Base-by-base conservation (phyloP, 1,139 yeast species). In the Debaryomyces udenii region DNA sequence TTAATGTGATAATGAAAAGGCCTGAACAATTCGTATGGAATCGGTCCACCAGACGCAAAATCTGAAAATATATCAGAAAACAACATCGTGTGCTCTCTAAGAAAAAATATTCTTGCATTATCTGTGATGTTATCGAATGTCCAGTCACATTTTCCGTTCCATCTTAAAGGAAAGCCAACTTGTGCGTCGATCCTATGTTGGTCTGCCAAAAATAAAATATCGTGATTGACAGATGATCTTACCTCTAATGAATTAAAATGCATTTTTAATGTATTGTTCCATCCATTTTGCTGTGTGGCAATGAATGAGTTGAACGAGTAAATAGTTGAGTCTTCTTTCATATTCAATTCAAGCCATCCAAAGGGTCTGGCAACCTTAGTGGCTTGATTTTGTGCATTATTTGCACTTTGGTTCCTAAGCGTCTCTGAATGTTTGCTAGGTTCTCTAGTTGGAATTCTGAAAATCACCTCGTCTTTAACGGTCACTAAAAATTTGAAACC, bases 341-440 rank as follows among this genome's bases (percentile, higher is more conserved):
- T 65, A 45, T 83, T 83, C 15, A 90, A 47, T 55, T 91, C 97
- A 3, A 93, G 49, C 99, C 99, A 93, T 0, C 97, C 98, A 68
- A 86, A 93, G 0, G 96, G 86, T 28, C 89, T 63, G 7, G 53
- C 33, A 6, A 38, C 23, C 22, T 40, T 42, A 30, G 33, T 41
- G 7, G 38, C 14, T 35, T 15, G 30, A 28, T 29, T 41, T 27
- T 43, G 50, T 6, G 39, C 51, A 27, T 38, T 48, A 18, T 37
- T 49, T 4, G 41, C 23, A 16, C 26, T 35, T 39, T 28, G 47
- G 18, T 42, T 44, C 29, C 54, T 60, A 28, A 66, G 43, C 11
- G 59, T 50, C 29, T 62, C 69, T 40, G 64, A 65, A 57, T 89
- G 93, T 57, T 91, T 91, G 51, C 96, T 86, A 27, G 77, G 68